A percentile compares a stretch with the other conserved stretches of the same genome.
Evolutionary conservation across 163 green algal genomes (phyloP).

Genomic region (Chlorella variabilis): DNA sequence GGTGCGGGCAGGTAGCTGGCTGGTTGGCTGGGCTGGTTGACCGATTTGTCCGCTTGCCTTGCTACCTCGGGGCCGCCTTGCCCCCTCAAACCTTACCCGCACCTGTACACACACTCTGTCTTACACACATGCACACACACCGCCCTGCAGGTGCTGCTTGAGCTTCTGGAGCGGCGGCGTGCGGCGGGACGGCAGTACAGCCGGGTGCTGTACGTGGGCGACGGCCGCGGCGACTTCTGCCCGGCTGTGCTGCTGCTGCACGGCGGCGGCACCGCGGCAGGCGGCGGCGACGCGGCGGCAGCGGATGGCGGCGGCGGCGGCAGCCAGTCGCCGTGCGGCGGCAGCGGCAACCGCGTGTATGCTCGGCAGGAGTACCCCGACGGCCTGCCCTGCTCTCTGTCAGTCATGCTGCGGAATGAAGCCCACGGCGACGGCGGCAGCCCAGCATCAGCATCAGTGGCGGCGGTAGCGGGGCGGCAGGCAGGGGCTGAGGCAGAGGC

Average conservation of each 20-base stretch:
- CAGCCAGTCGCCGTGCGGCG: not conserved
- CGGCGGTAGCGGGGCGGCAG: no score
- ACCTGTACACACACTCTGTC: not conserved
- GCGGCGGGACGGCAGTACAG: not conserved
- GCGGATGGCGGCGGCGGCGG: not conserved
- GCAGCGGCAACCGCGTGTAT: constrained; percentile 9
- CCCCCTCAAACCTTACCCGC: no score
- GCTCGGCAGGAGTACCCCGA: constrained; percentile 27
- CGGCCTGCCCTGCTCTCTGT: constrained; percentile 25
- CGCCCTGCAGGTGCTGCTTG: constrained; percentile 38
- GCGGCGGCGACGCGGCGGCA: not conserved
- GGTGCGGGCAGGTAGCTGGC: not conserved
- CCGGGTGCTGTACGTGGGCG: constrained; percentile 49
- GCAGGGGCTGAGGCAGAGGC: no score
- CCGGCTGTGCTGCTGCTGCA: constrained; percentile 20
- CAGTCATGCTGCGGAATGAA: constrained; percentile 9
- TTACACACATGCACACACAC: not conserved
- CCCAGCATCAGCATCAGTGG: not conserved
- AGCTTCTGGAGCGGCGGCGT: constrained; percentile 12
- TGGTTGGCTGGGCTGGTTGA: not conserved
- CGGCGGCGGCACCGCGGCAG: not conserved
- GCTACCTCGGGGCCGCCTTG: not conserved
- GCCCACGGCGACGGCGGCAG: not conserved
- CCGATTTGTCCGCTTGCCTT: not conserved
- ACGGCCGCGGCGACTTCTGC: constrained; percentile 40